These are phyloP conservation scores for Psilocybe cubensis DNA, from an alignment of 768 basidiomycete genomes.

Conservation along the genomic window DNA sequence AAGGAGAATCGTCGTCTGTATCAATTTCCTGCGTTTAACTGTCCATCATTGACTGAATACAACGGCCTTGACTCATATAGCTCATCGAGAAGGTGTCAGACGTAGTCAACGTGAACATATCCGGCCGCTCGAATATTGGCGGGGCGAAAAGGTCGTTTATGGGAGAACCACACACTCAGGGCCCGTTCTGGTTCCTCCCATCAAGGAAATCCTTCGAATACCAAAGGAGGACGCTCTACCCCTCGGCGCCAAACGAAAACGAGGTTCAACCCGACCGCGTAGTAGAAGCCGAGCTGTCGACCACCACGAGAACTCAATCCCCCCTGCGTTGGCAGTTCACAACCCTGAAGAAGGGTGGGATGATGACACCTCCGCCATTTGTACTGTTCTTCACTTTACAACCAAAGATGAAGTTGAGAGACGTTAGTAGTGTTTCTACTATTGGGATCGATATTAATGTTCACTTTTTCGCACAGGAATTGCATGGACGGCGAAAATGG, in stretches of 20 bases:
- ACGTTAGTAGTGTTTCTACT: conserved; percentile 54
- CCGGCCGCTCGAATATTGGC: conserved; percentile 88
- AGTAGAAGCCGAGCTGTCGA: conserved; percentile 62
- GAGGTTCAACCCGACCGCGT: conserved; percentile 43
- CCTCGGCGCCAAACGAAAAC: conserved; percentile 38
- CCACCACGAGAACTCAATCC: conserved; percentile 24
- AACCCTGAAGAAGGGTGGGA: conserved; percentile 86
- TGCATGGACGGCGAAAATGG: conserved; percentile 74
- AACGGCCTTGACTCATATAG: conserved; percentile 20
- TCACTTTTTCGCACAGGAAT: conserved; percentile 54
- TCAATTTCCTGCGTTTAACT: neutral
- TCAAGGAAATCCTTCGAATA: conserved; percentile 69
- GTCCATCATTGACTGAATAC: neutral
- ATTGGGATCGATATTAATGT: neutral
- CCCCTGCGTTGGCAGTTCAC: conserved; percentile 29
- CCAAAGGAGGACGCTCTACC: conserved; percentile 42
- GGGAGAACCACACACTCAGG: conserved; percentile 49
- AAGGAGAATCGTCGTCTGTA: conserved; percentile 46
- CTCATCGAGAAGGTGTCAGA: conserved; percentile 59
- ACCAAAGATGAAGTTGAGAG: conserved; percentile 63
- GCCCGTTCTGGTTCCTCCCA: conserved; percentile 60
- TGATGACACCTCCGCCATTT: conserved; percentile 67
- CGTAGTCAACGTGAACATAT: conserved; percentile 71
- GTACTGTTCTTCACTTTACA: conserved; percentile 70
- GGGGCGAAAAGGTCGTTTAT: conserved; percentile 89